A percentile compares a stretch with the other conserved stretches of the same genome.
Conservation (phyloP, 2,329 filamentous ascomycete genomes). For the Sphaerostilbella broomeana region DNA sequence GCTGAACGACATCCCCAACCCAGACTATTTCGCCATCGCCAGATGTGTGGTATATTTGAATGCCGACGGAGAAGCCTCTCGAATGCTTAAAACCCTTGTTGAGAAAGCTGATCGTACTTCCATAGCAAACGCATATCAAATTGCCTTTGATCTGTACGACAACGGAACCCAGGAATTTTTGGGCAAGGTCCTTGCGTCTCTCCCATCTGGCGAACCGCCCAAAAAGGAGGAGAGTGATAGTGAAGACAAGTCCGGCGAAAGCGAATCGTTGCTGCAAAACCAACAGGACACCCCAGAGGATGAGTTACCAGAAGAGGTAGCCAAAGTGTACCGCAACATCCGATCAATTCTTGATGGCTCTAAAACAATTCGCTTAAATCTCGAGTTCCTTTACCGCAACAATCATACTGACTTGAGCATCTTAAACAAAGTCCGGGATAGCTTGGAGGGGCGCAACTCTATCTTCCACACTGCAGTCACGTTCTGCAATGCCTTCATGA, state of each 20-base stretch:
- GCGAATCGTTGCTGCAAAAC: constrained; percentile 42
- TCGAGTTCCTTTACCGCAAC: constrained; percentile 94
- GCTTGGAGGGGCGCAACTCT: constrained; percentile 89
- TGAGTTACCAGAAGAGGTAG: constrained; percentile 44
- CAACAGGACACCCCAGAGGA: constrained; percentile 51
- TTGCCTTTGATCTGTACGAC: constrained; percentile 96
- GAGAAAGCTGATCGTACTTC: constrained; percentile 71
- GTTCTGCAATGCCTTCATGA: constrained; percentile 98
- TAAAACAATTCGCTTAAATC: constrained; percentile 87
- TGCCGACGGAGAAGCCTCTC: constrained; percentile 82
- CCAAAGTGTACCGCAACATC: constrained; percentile 56
- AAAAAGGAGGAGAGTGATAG: constrained; percentile 39
- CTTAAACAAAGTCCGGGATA: constrained; percentile 93
- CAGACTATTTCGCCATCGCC: constrained; percentile 96
- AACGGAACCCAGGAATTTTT: constrained; percentile 98
- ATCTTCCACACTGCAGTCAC: constrained; percentile 98
- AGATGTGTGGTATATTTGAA: constrained; percentile 96
- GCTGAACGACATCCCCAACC: constrained; percentile 84
- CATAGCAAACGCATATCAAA: constrained; percentile 86
- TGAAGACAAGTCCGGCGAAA: constrained; percentile 37
- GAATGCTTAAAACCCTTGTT: constrained; percentile 76
- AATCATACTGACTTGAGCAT: constrained; percentile 90
- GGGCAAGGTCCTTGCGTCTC: constrained; percentile 74
- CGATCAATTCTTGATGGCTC: constrained; percentile 72
- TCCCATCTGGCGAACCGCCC: constrained; percentile 51